Conservation (phyloP, 2,329 filamentous ascomycete genomes). For the Cladophialophora psammophila region DNA sequence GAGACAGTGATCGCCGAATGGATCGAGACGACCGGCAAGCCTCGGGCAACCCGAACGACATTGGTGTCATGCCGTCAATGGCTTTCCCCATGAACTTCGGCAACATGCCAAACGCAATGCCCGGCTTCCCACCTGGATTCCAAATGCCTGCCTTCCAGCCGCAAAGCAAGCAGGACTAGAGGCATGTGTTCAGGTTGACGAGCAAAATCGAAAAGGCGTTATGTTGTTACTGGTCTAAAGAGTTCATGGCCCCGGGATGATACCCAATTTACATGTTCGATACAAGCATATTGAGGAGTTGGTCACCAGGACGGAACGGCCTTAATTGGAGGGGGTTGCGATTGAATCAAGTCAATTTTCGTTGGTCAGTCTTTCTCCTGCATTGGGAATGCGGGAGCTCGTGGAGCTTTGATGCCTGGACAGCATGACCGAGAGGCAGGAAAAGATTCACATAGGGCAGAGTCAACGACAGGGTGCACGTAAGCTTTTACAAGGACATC, state of each 20-base stretch:
- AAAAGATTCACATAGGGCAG: neutral
- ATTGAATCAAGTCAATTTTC: neutral
- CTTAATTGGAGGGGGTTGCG: conserved; percentile 4
- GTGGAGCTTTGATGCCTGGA: neutral
- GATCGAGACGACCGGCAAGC: conserved; percentile 36
- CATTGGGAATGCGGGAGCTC: neutral
- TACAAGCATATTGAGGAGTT: neutral
- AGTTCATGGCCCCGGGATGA: neutral
- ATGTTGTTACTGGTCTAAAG: conserved; percentile 10
- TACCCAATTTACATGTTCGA: neutral
- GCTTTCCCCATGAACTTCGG: conserved; percentile 37
- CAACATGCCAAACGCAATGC: conserved; percentile 54
- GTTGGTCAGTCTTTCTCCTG: neutral
- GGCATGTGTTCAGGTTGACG: neutral
- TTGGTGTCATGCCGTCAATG: conserved; percentile 42
- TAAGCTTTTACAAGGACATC: neutral
- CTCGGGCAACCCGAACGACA: conserved; percentile 34
- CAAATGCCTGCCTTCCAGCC: conserved; percentile 43
- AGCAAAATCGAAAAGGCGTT: neutral
- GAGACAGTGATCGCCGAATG: conserved; percentile 47
- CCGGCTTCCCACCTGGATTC: conserved; percentile 58
- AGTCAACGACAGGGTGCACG: neutral
- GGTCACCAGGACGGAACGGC: neutral
- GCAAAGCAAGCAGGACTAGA: conserved; percentile 35
- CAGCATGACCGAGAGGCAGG: neutral